Percentiles rank a stretch among this genome's conserved stretches.
These are phyloP conservation scores for Tetrahymena malaccensis DNA, from an alignment of 73 alveolate genomes.

Conservation along the genomic window DNA sequence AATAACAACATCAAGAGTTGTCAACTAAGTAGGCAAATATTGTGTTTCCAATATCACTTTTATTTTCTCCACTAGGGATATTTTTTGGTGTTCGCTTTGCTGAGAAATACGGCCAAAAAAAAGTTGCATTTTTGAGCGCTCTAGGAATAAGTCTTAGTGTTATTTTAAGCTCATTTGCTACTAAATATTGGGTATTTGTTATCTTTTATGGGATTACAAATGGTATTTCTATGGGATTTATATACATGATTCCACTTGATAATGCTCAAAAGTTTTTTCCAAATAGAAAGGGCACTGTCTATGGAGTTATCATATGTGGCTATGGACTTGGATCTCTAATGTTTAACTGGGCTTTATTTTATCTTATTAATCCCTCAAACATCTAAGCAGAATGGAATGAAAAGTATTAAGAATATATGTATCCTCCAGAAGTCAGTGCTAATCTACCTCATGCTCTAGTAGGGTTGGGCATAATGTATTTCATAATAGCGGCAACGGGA, in stretches of 20 bases:
- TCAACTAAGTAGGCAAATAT: background rate
- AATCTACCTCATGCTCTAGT: background rate
- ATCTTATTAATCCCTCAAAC: background rate
- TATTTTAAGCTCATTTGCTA: constrained; percentile 5
- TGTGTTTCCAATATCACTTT: background rate
- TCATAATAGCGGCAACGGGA: background rate
- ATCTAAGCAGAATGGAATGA: background rate
- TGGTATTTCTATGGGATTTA: constrained; percentile 36
- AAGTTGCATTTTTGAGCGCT: constrained; percentile 17
- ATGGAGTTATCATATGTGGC: constrained; percentile 44
- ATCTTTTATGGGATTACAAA: constrained; percentile 22
- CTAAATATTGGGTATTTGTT: background rate
- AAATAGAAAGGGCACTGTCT: constrained; percentile 24
- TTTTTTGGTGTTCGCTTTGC: constrained; percentile 37
- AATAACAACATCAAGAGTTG: background rate
- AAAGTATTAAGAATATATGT: background rate
- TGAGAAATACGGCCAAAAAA: constrained; percentile 1
- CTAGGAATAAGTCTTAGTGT: constrained; percentile 14
- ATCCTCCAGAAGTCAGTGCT: background rate
- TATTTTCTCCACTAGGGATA: constrained; percentile 32
- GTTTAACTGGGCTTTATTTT: background rate
- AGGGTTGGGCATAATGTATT: background rate
- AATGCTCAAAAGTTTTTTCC: constrained; percentile 45
- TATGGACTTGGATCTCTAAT: constrained; percentile 45
- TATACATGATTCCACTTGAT: constrained; percentile 40